A percentile compares a stretch with the other conserved stretches of the same genome.
phyloP scores from a whole-genome alignment of 768 basidiomycete genomes.

The Mycena capillaripes region DNA sequence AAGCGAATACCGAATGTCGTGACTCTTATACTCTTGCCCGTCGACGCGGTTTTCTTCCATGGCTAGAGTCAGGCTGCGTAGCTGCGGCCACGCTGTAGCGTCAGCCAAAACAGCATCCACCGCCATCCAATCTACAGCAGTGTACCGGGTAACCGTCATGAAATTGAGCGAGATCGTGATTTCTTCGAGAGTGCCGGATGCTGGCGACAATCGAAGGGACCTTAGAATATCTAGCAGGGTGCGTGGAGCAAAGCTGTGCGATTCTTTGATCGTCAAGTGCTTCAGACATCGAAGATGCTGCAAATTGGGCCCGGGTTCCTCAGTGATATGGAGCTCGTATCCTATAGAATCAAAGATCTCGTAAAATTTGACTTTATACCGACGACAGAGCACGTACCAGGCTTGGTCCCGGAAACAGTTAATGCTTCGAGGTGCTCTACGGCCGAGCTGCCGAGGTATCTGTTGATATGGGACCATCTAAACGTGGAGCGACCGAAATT shows the following conservation, averaged over 20 bases:
- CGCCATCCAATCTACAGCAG: background rate
- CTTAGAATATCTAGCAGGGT: background rate
- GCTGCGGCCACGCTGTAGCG: background rate
- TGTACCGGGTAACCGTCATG: background rate
- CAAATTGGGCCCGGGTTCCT: background rate
- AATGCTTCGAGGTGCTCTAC: background rate
- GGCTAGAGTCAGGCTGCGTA: background rate
- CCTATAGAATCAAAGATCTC: background rate
- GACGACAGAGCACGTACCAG: background rate
- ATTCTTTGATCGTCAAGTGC: background rate
- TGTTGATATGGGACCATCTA: background rate
- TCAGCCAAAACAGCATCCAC: background rate
- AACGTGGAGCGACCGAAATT: background rate
- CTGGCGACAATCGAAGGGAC: background rate
- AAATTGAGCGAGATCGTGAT: background rate
- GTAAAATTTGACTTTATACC: background rate
- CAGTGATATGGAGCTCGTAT: no score
- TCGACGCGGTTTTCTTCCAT: no score
- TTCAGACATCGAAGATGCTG: background rate
- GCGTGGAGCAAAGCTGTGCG: background rate
- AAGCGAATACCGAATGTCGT: background rate
- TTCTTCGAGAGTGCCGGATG: background rate
- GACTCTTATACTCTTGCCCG: background rate
- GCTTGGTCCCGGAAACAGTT: background rate
- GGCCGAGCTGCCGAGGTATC: background rate